Evolutionary conservation across 305 asterid species (phyloP), one percentile per base, ranked within the genome.

Genomic region (Withania somnifera): DNA sequence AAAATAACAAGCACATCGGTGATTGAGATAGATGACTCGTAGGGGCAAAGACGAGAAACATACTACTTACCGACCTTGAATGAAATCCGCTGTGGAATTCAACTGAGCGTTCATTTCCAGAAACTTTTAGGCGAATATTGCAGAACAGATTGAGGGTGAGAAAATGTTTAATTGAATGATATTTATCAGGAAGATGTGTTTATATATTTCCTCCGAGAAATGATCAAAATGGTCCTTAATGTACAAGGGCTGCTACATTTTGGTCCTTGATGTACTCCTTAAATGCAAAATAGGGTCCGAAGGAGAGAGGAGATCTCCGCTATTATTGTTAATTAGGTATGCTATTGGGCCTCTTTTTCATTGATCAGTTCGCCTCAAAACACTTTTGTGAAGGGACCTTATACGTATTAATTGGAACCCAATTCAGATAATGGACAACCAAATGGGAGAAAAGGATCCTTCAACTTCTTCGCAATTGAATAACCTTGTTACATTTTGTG

Each of bases 91-190:
- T 24, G 73, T 22, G 13, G 83, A 36, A 66, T 42, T 83, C 71
- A 77, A 42, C 11, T 38, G 83, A n/a, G 83, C 85, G 51, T 83
- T 83, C 85, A 83, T 83, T 50, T 69, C 20, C 56, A 7, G 8
- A 19, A 30, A 50, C 5, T 50, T 50, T 52, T 9, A 52, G 20
- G 57, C 10, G 54, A 52, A 5, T 15, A 17, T 52, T 52, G 57
- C 57, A 52, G 9, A 52, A 34, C 1, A 3, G 50, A 34, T 32
- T 0, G 17, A 64, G 7, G 14, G 7, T 13, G 32, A 30, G 7
- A 15, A 63, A 15, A 15, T 8, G 11, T 3, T 64, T 7, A 30
- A 63, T 63, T 0, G 73, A 32, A 64, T 64, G 47, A 64, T 64
- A 64, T 32, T 64, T 14, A 61, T 61, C 20, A 26, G 68, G 13